phyloP scores from a whole-genome alignment of 495 filamentous ascomycete genomes.

The Neurospora hispaniola region DNA sequence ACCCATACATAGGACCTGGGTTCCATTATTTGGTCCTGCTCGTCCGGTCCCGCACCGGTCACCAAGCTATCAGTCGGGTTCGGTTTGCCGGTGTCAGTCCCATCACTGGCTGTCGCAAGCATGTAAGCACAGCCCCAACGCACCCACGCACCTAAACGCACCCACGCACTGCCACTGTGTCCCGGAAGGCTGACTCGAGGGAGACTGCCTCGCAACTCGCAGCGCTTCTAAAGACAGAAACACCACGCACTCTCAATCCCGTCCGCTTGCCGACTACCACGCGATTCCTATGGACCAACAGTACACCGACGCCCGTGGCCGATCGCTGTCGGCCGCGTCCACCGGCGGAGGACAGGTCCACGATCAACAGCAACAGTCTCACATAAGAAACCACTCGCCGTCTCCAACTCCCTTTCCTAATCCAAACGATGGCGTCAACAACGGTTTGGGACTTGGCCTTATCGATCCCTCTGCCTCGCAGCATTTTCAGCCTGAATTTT shows the following conservation, averaged over 20 bases:
- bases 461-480: constrained; percentile 27
- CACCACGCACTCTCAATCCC: constrained; percentile 13
- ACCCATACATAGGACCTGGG: background rate
- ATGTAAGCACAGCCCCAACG: constrained; percentile 26
- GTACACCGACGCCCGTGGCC: constrained; percentile 33
- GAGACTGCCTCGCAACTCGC: constrained; percentile 21
- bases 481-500: constrained; percentile 28
- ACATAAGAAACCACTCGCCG: constrained; percentile 44
- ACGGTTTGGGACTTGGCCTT: constrained; percentile 37
- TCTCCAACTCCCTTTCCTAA: constrained; percentile 36
- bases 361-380: constrained; percentile 24
- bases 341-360: constrained; percentile 21
- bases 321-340: constrained; percentile 33
- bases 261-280: constrained; percentile 6
- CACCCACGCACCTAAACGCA: background rate
- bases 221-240: constrained; percentile 30
- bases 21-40: background rate
- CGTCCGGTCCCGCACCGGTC: background rate
- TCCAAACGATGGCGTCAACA: constrained; percentile 28
- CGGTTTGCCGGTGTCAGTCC: background rate
- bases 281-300: constrained; percentile 35
- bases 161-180: constrained; percentile 22
- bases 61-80: background rate
- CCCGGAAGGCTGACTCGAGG: constrained; percentile 25
- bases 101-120: constrained; percentile 8